Conservation (phyloP, 352 stramenopile genomes). For the Pythium monospermum region DNA sequence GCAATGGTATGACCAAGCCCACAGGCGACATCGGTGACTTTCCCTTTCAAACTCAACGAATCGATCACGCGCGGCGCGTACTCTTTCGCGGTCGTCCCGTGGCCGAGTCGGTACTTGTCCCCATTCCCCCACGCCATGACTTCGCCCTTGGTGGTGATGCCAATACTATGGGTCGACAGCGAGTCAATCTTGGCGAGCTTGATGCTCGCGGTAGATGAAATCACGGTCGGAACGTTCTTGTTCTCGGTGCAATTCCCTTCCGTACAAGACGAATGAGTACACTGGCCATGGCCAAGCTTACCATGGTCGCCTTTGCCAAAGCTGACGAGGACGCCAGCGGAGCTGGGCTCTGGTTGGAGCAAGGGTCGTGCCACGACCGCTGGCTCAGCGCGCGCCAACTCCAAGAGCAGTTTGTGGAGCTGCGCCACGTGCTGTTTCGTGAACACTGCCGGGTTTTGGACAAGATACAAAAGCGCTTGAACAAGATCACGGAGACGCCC, state of each 20-base stretch:
- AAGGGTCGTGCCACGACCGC: slow-evolving; percentile 19
- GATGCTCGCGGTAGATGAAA: slow-evolving; percentile 45
- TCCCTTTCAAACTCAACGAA: slow-evolving; percentile 49
- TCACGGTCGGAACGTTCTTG: slow-evolving; percentile 59
- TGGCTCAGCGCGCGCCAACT: slow-evolving; percentile 28
- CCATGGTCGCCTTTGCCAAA: slow-evolving; percentile 84
- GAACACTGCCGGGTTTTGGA: slow-evolving; percentile 24
- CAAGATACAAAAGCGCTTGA: slow-evolving; percentile 30
- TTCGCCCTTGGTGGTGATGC: slow-evolving; percentile 56
- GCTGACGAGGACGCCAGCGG: slow-evolving; percentile 60
- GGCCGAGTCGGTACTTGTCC: slow-evolving; percentile 76
- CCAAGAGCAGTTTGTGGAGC: slow-evolving; percentile 31
- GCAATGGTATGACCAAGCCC: slow-evolving; percentile 65
- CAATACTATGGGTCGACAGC: slow-evolving; percentile 78
- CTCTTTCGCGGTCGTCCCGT: slow-evolving; percentile 69
- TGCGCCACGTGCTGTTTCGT: slow-evolving; percentile 18
- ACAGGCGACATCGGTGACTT: slow-evolving; percentile 53
- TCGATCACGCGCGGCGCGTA: slow-evolving; percentile 63
- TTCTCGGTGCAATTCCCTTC: slow-evolving; percentile 84
- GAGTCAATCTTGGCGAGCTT: slow-evolving; percentile 72
- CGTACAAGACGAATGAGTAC: slow-evolving; percentile 49
- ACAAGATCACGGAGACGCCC: slow-evolving; percentile 52
- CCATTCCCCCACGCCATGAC: slow-evolving; percentile 81
- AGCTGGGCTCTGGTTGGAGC: slow-evolving; percentile 24
- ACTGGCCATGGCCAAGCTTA: slow-evolving; percentile 77